Percentiles rank a stretch among this genome's conserved stretches.
Conservation (phyloP, 345 rosid species). For the Hibiscus syriacus region DNA sequence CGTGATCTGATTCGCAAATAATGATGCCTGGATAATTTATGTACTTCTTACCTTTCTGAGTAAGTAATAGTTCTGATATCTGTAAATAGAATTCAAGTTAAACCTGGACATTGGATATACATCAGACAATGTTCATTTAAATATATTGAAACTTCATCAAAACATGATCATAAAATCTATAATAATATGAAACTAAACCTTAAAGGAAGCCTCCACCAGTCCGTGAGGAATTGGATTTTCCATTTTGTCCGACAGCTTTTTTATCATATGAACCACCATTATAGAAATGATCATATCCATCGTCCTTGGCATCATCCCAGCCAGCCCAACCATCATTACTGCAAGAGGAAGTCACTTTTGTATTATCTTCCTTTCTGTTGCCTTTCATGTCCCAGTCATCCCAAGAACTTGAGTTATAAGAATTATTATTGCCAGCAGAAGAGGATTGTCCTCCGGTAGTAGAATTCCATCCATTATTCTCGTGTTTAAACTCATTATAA, state of each 20-base stretch:
- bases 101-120: slow-evolving; percentile 16
- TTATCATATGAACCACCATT: slow-evolving; percentile 37
- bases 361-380: slow-evolving; percentile 34
- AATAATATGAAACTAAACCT: slow-evolving; percentile 19
- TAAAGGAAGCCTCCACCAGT: slow-evolving; percentile 87
- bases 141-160: background rate
- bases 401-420: slow-evolving; percentile 62
- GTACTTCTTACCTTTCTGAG: background rate
- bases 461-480: slow-evolving; percentile 54
- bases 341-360: slow-evolving; percentile 33
- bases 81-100: background rate
- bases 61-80: slow-evolving; percentile 2
- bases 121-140: background rate
- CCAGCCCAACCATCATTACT: slow-evolving; percentile 79
- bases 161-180: background rate
- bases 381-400: slow-evolving; percentile 84
- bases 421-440: slow-evolving; percentile 33
- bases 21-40: slow-evolving; percentile 1
- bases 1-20: background rate
- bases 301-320: slow-evolving; percentile 87
- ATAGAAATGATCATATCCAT: slow-evolving; percentile 50
- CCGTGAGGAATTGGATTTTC: slow-evolving; percentile 70
- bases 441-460: slow-evolving; percentile 53
- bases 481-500: slow-evolving; percentile 49
- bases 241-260: slow-evolving; percentile 46